Evolutionary conservation across 371 early-diverging fungal species (phyloP).

Genomic region (Actinomucor elegans): DNA sequence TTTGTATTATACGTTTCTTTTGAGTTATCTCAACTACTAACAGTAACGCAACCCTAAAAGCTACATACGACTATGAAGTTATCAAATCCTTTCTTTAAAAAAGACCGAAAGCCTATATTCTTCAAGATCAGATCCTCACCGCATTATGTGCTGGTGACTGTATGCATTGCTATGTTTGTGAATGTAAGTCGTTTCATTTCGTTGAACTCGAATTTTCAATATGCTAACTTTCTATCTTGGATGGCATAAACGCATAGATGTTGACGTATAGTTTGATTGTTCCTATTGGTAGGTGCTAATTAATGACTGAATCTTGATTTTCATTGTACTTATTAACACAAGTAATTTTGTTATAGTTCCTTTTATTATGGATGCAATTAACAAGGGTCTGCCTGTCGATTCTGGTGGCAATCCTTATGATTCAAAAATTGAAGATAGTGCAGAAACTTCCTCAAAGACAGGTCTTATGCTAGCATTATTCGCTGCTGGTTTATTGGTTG

Average conservation of each 20-base stretch:
- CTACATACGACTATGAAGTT: too few species aligned
- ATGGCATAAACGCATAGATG: too few species aligned
- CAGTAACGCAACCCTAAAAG: too few species aligned
- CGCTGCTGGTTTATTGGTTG: conserved; percentile 61
- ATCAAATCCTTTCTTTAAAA: background rate
- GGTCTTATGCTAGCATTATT: conserved; percentile 69
- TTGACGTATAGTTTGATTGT: conserved; percentile 70
- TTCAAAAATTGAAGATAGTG: conserved; percentile 13
- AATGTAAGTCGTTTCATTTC: conserved; percentile 26
- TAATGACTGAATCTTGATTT: too few species aligned
- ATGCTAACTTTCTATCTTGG: conserved; percentile 8
- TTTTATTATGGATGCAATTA: conserved; percentile 52
- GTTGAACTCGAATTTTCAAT: too few species aligned
- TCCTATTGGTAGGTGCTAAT: conserved; percentile 69
- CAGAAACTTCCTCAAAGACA: conserved; percentile 47
- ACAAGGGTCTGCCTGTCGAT: conserved; percentile 6
- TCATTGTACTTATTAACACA: background rate
- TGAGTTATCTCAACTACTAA: too few species aligned
- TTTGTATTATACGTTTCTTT: too few species aligned
- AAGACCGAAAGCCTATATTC: conserved; percentile 15
- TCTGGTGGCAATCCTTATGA: background rate
- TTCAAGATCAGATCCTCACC: conserved; percentile 20
- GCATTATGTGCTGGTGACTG: conserved; percentile 28
- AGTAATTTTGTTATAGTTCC: conserved; percentile 43
- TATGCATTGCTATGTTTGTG: conserved; percentile 25